Percentiles rank a stretch among this genome's conserved stretches.
These are phyloP conservation scores for Phytophthora pinifolia DNA, from an alignment of 352 stramenopile species.

Conservation along the genomic window DNA sequence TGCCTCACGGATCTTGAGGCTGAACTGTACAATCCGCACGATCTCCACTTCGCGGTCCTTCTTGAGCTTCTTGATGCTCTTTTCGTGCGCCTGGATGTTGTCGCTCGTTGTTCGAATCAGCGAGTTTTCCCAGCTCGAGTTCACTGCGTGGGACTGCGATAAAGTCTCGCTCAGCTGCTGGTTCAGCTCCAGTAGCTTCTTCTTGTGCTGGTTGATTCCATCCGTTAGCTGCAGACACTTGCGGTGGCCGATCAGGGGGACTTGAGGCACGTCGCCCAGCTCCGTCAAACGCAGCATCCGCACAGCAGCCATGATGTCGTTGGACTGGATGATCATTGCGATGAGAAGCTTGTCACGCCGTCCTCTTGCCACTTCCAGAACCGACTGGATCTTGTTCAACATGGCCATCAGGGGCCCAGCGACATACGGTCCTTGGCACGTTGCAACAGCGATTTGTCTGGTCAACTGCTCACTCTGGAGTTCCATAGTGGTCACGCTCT, in stretches of 20 bases:
- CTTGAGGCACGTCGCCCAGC: conserved; percentile 63
- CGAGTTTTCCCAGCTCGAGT: conserved; percentile 37
- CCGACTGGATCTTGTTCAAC: conserved; percentile 30
- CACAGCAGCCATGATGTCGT: conserved; percentile 53
- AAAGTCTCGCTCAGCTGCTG: conserved; percentile 43
- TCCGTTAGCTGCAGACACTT: conserved; percentile 58
- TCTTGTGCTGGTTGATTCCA: conserved; percentile 46
- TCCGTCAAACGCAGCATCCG: conserved; percentile 48
- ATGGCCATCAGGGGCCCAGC: conserved; percentile 29
- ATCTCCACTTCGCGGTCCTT: conserved; percentile 69
- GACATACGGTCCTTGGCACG: conserved; percentile 43
- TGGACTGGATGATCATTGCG: conserved; percentile 56
- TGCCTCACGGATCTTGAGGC: conserved; percentile 40
- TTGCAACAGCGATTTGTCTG: conserved; percentile 44
- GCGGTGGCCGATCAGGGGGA: conserved; percentile 49
- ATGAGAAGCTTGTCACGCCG: conserved; percentile 45
- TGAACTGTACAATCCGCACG: conserved; percentile 76
- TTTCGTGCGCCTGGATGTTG: conserved; percentile 47
- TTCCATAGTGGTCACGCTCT: conserved; percentile 45
- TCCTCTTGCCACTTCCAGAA: conserved; percentile 31
- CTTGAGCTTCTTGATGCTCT: conserved; percentile 38
- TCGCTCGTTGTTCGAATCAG: conserved; percentile 44
- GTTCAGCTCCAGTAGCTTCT: conserved; percentile 38
- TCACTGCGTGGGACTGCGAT: conserved; percentile 29
- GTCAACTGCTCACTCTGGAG: conserved; percentile 40